Evolutionary conservation across 495 filamentous ascomycete species (phyloP), one percentile per base, ranked within the genome.

Genomic region (Aspergillus steynii): DNA sequence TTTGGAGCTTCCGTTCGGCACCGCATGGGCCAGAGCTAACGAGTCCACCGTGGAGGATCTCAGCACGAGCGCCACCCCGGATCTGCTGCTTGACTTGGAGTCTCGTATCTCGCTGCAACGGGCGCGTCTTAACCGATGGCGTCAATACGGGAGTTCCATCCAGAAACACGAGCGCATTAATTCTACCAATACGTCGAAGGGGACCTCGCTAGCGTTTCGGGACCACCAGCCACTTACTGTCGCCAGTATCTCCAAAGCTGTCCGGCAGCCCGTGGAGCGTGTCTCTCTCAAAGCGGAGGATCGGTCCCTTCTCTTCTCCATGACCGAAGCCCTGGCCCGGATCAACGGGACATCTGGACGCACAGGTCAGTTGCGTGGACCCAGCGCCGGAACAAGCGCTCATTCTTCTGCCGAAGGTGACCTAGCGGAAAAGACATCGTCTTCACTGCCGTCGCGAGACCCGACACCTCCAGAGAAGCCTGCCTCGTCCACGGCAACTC

Each of bases 41-140:
- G 65, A 80, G 32, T 86, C 84, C 0, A 80, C 77, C 8, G 71
- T 86, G 26, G 71, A 75, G 7, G 79, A 84, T 61, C 73, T 86
- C 31, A 75, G 81, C 56, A 74, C 75, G 27, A 70, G 61, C 27
- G 53, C 67, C 6, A 62, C 69, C 14, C 64, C 68, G 12, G 76
- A 78, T 50, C 65, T 80, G 4, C 63, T 91, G 29, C 72, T 86
- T 62, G 85, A 91, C 64, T 71, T 92, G 26, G 86, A 90, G 47
- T 69, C 70, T 34, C 78, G 88, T 31, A 80, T 92, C 1, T 68
- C 77, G 50, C 71, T 80, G 5, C 90, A 95, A 65, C 82, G 82
- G 42, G 76, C 76, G 53, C 83, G 91, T 31, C 65, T 97, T 45
- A 77, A 82, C 56, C 84, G 80, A 69, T 96, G 91, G 92, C 82